Percentiles rank a stretch among this genome's conserved stretches.
phyloP scores from a whole-genome alignment of 306 rosid species.

The Cyclanthera cordifolia region DNA sequence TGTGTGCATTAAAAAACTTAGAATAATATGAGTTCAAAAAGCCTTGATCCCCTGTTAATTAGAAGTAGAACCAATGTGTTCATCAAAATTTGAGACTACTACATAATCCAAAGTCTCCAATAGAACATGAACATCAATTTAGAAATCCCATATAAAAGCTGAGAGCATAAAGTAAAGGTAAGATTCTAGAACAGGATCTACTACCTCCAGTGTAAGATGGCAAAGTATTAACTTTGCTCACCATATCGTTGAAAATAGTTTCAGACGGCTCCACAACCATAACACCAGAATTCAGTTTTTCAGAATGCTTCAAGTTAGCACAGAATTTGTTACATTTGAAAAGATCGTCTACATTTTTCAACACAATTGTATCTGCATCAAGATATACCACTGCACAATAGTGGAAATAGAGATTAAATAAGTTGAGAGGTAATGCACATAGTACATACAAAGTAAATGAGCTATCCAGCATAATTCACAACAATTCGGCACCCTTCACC shows the following conservation, averaged over 20 bases:
- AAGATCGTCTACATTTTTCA: slow-evolving; percentile 77
- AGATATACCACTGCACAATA: slow-evolving; percentile 82
- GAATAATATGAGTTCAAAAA: slow-evolving; percentile 87
- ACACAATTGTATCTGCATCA: slow-evolving; percentile 91
- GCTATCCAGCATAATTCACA: neutral
- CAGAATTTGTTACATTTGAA: slow-evolving; percentile 87
- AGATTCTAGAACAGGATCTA: slow-evolving; percentile 1
- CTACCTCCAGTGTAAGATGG: slow-evolving; percentile 89
- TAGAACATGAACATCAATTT: neutral
- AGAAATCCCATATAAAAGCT: neutral
- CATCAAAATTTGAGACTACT: neutral
- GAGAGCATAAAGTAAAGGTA: neutral
- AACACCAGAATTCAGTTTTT: slow-evolving; percentile 94
- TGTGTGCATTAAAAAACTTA: slow-evolving; percentile 79
- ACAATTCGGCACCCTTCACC: neutral
- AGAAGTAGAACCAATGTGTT: neutral
- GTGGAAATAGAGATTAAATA: slow-evolving; percentile 13
- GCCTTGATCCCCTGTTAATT: slow-evolving; percentile 94
- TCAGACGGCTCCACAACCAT: slow-evolving; percentile 92
- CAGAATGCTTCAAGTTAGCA: slow-evolving; percentile 98
- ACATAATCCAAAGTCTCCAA: neutral
- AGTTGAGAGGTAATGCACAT: neutral
- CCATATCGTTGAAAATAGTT: slow-evolving; percentile 74
- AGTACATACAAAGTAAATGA: neutral
- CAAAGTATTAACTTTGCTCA: slow-evolving; percentile 60